These are phyloP conservation scores for Kodamaea sp. DNA, from an alignment of 1,139 yeast species.

Conservation along the genomic window DNA sequence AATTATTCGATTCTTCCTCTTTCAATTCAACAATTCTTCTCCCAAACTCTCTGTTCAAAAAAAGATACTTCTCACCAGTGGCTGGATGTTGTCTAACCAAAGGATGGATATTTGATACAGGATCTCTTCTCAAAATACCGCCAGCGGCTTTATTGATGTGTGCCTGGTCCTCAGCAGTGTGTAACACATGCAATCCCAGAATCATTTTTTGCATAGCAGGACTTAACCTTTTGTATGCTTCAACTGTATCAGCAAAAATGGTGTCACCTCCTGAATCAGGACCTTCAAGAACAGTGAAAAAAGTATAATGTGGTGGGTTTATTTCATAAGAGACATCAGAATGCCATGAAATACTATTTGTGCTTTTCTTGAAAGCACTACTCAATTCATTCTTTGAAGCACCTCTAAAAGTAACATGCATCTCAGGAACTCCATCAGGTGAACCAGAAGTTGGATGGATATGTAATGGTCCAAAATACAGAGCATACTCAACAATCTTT, in stretches of 20 bases:
- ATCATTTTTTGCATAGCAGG: slow-evolving; percentile 23
- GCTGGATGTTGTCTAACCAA: slow-evolving; percentile 26
- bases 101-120: slow-evolving; percentile 27
- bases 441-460: slow-evolving; percentile 38
- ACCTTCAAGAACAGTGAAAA: slow-evolving; percentile 31
- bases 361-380: slow-evolving; percentile 18
- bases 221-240: slow-evolving; percentile 26
- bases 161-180: slow-evolving; percentile 26
- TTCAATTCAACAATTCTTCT: slow-evolving; percentile 26
- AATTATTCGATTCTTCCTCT: slow-evolving; percentile 24
- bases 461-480: slow-evolving; percentile 33
- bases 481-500: slow-evolving; percentile 26
- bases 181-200: slow-evolving; percentile 25
- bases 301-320: slow-evolving; percentile 33
- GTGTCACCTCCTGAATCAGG: slow-evolving; percentile 38
- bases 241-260: slow-evolving; percentile 32
- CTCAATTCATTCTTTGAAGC: slow-evolving; percentile 21
- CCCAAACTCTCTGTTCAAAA: slow-evolving; percentile 24
- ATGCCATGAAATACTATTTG: slow-evolving; percentile 33
- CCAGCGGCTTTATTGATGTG: slow-evolving; percentile 17
- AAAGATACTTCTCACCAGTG: slow-evolving; percentile 22
- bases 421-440: slow-evolving; percentile 31
- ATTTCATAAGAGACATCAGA: slow-evolving; percentile 35
- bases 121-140: slow-evolving; percentile 22
- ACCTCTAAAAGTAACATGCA: slow-evolving; percentile 27